Conservation (phyloP, 495 filamentous ascomycete genomes). For the Neurospora hispaniola region DNA sequence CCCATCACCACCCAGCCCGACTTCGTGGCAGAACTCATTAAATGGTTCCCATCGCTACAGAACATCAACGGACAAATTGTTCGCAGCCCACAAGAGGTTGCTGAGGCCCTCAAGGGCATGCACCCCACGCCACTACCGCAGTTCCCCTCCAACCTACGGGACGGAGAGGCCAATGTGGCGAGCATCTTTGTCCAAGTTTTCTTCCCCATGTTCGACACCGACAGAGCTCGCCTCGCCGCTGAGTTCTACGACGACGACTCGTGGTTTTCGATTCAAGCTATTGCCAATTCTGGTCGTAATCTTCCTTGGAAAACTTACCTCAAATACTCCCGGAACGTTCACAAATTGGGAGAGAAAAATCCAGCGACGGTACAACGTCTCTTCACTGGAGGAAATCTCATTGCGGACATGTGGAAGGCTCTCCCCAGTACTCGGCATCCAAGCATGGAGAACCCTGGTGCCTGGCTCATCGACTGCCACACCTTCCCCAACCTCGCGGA, state of each 20-base stretch:
- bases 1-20: constrained; percentile 53
- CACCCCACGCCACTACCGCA: constrained; percentile 55
- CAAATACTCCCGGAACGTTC: constrained; percentile 71
- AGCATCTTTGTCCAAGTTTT: constrained; percentile 68
- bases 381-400: constrained; percentile 53
- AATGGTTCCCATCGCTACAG: constrained; percentile 70
- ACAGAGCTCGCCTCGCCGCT: constrained; percentile 49
- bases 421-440: constrained; percentile 73
- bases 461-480: constrained; percentile 78
- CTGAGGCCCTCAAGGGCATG: constrained; percentile 27
- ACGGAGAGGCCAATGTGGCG: constrained; percentile 57
- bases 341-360: constrained; percentile 48
- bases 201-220: constrained; percentile 61
- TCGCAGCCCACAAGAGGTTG: constrained; percentile 56
- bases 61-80: constrained; percentile 62
- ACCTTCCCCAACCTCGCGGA: constrained; percentile 63
- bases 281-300: constrained; percentile 40
- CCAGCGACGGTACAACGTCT: constrained; percentile 51
- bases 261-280: constrained; percentile 67
- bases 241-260: constrained; percentile 70
- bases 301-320: constrained; percentile 63
- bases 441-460: constrained; percentile 45
- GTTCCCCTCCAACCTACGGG: constrained; percentile 57
- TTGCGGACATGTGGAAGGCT: constrained; percentile 53
- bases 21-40: constrained; percentile 59